Conservation (phyloP, 768 basidiomycete species). For the Suillus fuscotomentosus region DNA sequence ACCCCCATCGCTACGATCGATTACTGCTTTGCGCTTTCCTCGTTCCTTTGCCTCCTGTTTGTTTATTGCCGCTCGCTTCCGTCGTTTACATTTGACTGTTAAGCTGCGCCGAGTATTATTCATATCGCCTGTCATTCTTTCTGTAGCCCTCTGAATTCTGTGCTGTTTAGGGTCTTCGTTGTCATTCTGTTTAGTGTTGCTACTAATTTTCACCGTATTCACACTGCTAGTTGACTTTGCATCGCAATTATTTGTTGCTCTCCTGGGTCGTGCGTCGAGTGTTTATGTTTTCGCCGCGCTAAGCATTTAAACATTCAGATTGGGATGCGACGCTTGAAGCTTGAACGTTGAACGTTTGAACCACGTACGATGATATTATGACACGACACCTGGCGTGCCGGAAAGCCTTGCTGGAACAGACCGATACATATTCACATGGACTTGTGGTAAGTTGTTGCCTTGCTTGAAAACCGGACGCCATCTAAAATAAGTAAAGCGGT, state of each 20-base stretch:
- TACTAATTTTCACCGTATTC: constrained; percentile 13
- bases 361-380: not conserved
- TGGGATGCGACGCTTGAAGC: no score
- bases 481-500: not conserved
- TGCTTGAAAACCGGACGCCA: not conserved
- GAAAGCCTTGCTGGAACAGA: not conserved
- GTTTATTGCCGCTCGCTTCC: constrained; percentile 1
- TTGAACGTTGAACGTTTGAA: not conserved
- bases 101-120: constrained; percentile 21
- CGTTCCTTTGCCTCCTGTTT: constrained; percentile 11
- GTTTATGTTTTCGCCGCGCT: not conserved
- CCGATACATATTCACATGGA: not conserved
- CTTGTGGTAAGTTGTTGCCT: not conserved
- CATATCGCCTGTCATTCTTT: constrained; percentile 32
- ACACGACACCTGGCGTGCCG: not conserved
- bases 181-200: constrained; percentile 6
- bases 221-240: constrained; percentile 13
- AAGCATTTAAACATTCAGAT: no score
- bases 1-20: constrained; percentile 7
- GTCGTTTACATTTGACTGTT: constrained; percentile 14
- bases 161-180: constrained; percentile 8
- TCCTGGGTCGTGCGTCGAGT: not conserved
- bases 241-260: not conserved
- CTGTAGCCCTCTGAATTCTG: constrained; percentile 17
- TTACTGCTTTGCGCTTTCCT: constrained; percentile 7